Conservation (phyloP, 23 red algal species). For the Pyropia yezoensis region DNA sequence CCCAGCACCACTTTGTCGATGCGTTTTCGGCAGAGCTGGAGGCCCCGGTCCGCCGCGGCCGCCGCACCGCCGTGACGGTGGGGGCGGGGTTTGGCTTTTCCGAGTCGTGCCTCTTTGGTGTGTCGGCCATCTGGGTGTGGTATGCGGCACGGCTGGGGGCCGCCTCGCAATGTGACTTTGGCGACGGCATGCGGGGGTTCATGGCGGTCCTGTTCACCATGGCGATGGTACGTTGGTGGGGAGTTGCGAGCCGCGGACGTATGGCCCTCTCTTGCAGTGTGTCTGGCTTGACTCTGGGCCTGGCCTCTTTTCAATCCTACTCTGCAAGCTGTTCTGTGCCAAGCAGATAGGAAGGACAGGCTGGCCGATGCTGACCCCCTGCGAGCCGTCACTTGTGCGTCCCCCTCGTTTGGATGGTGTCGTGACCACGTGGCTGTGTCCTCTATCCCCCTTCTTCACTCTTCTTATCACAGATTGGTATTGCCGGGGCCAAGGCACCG, state of each 20-base stretch:
- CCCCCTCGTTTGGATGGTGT: too few species aligned
- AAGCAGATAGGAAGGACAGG: too few species aligned
- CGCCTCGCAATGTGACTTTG: constrained; percentile 58
- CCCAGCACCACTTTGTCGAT: constrained; percentile 53
- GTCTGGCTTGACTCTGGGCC: constrained; percentile 57
- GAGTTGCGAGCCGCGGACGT: too few species aligned
- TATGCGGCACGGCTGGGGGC: constrained; percentile 56
- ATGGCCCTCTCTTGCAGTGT: too few species aligned
- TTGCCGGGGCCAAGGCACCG: constrained; percentile 12
- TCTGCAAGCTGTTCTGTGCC: too few species aligned
- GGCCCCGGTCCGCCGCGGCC: constrained; percentile 28
- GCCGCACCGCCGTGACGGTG: constrained; percentile 21
- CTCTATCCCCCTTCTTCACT: background rate
- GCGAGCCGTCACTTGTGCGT: too few species aligned
- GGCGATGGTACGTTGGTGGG: constrained; percentile 12
- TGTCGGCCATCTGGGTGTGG: constrained; percentile 66
- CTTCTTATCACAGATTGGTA: too few species aligned
- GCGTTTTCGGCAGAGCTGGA: constrained; percentile 41
- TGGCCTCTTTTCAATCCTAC: constrained; percentile 14
- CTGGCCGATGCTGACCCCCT: too few species aligned
- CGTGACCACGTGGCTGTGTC: too few species aligned
- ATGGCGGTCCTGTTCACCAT: constrained; percentile 64
- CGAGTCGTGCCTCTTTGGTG: constrained; percentile 44
- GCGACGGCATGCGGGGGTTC: constrained; percentile 44
- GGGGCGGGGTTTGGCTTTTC: constrained; percentile 64